Evolutionary conservation across 2,329 filamentous ascomycete genomes (phyloP).

Genomic region (Hirsutella rhossiliensis): DNA sequence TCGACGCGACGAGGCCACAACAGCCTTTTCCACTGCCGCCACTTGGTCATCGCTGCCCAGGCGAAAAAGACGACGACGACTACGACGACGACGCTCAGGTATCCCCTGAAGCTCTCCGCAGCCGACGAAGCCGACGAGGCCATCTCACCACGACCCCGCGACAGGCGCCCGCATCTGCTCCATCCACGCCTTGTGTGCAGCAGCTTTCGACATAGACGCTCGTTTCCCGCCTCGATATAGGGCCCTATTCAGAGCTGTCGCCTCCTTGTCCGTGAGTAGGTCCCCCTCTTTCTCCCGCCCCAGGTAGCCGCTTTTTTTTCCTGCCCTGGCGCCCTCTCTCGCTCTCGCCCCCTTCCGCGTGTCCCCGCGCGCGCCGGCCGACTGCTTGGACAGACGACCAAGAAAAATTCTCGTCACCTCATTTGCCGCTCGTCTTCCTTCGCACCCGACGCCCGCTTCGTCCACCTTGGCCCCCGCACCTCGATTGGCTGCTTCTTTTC

Average conservation of each 20-base stretch:
- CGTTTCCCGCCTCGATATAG: conserved; percentile 4
- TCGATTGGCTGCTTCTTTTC: neutral
- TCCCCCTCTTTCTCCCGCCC: no score
- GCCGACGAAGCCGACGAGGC: conserved; percentile 17
- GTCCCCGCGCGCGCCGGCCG: no score
- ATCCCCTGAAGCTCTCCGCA: conserved; percentile 8
- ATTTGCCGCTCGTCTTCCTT: no score
- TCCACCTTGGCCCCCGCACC: neutral
- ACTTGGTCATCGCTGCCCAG: no score
- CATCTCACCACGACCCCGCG: conserved; percentile 11
- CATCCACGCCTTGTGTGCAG: neutral
- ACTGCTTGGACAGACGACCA: no score
- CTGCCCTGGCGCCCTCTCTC: no score
- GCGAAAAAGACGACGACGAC: neutral
- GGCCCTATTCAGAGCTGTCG: neutral
- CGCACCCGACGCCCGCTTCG: neutral
- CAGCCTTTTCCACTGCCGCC: neutral
- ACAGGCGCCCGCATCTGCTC: neutral
- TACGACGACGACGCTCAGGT: neutral
- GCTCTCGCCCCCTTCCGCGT: no score
- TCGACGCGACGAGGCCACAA: neutral
- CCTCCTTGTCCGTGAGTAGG: no score
- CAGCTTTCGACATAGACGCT: conserved; percentile 1
- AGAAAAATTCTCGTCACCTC: no score
- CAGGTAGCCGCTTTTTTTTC: no score